These are phyloP conservation scores for Heterobasidion annosum DNA, from an alignment of 1,284 basidiomycete species.

Conservation along the genomic window DNA sequence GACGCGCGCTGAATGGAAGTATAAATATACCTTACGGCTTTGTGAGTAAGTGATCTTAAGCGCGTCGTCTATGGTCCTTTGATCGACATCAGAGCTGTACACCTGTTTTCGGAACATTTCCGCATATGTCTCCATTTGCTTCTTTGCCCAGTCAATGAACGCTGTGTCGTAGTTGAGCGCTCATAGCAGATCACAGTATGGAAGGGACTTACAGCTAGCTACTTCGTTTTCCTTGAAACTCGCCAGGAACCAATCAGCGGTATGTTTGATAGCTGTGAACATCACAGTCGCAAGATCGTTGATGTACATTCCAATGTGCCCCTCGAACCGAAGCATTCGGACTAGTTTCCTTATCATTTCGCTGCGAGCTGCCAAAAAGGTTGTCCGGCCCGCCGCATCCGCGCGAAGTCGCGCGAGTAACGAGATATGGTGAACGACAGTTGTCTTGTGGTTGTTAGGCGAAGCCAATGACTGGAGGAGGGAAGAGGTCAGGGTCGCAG, in stretches of 20 bases:
- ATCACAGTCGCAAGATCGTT: constrained; percentile 76
- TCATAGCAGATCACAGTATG: background rate
- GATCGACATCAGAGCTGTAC: constrained; percentile 72
- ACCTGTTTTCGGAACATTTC: constrained; percentile 89
- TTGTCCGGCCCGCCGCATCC: constrained; percentile 70
- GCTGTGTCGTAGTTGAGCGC: constrained; percentile 32
- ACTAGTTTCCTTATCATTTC: constrained; percentile 72
- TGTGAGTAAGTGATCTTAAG: constrained; percentile 68
- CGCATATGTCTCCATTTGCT: constrained; percentile 78
- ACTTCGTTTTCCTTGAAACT: constrained; percentile 94
- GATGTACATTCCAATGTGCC: constrained; percentile 77
- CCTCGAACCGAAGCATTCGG: constrained; percentile 86
- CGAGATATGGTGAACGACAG: constrained; percentile 63
- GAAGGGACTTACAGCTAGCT: constrained; percentile 65
- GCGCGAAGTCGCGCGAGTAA: constrained; percentile 72
- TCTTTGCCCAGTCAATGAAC: constrained; percentile 92
- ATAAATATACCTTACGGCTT: constrained; percentile 62
- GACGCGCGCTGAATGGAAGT: background rate
- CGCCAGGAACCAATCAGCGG: constrained; percentile 94
- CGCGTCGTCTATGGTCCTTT: constrained; percentile 65
- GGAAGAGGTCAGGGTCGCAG: constrained; percentile 62
- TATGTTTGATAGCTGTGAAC: constrained; percentile 90
- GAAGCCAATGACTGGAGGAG: constrained; percentile 71
- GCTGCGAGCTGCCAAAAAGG: constrained; percentile 77
- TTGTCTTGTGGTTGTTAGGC: constrained; percentile 72